Evolutionary conservation across 1,284 basidiomycete species (phyloP), one percentile per base, ranked within the genome.

Genomic region (Cryptococcus depauperatus): DNA sequence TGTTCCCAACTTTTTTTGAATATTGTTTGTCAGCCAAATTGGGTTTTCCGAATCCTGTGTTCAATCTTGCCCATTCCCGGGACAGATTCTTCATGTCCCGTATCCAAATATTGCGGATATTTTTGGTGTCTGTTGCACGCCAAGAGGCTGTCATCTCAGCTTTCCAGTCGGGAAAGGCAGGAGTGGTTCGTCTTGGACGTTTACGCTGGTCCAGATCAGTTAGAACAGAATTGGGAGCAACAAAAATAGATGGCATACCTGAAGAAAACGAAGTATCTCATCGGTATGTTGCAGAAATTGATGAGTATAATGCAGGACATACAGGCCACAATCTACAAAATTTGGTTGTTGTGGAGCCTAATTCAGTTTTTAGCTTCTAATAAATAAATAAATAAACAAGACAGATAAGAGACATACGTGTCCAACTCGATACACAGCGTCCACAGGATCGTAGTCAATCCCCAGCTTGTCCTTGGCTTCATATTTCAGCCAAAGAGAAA

Each of bases 391-490:
- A n/a, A n/a, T n/a, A n/a, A 34, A 41, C 11, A 50, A 43, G 30
- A 79, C 82, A 49, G 11, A 30, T 30, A 37, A 4, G 35, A 4
- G 69, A 51, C 59, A 23, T 37, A 64, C 59, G 26, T 44, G 56
- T 26, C 51, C 63, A 16, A 62, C 59, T 22, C 51, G 18, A 37
- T 66, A 64, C 6, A 35, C 9, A 0, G 66, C 61, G 16, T 74
- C 74, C 2, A 75, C 73, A 25, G 75, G 60, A 1, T 74, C 59
- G 5, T 44, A 29, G 5, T 55, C 40, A 5, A 76, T 58, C 2
- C 69, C 66, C 47, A 77, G 77, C 72, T 92, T 95, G 65, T 90
- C 82, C 48, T 74, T 71, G 0, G 91, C 91, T 65, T 98, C 93
- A 52, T 76, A 72, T 32, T 72, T 70, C 7, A 97, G 77, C 66